Percentiles rank a stretch among this genome's conserved stretches.
Conservation (phyloP, 306 rosid species). For the Citrullus amarus region DNA sequence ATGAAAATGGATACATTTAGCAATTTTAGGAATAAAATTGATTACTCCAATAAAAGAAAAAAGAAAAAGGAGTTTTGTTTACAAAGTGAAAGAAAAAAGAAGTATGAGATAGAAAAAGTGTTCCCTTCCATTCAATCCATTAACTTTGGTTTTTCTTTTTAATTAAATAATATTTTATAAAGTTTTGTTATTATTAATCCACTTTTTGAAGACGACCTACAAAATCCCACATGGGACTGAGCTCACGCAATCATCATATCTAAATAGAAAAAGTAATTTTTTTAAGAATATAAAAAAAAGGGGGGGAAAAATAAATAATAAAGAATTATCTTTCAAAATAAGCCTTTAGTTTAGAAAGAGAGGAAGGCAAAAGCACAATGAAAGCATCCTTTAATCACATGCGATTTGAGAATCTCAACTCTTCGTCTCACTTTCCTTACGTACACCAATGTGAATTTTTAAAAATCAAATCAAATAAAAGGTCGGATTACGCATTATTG, state of each 20-base stretch:
- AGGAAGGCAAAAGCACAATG: neutral
- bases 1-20: no score
- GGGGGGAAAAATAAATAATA: neutral
- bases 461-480: no score
- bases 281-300: neutral
- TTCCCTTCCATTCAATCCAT: no score
- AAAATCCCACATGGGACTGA: slow-evolving; percentile 34
- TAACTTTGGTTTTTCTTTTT: no score
- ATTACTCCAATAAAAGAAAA: no score
- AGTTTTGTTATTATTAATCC: neutral
- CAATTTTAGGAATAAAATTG: no score
- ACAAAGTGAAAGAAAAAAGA: no score
- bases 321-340: neutral
- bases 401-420: slow-evolving; percentile 29
- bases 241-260: slow-evolving; percentile 37
- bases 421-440: neutral
- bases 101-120: no score
- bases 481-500: no score
- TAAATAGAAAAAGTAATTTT: slow-evolving; percentile 3
- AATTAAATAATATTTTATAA: no score
- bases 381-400: slow-evolving; percentile 27
- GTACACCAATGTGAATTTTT: no score
- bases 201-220: neutral
- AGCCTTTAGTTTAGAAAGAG: neutral
- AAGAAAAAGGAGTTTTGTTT: no score